Evolutionary conservation across 306 rosid genomes (phyloP).

Genomic region (Urtica urens): DNA sequence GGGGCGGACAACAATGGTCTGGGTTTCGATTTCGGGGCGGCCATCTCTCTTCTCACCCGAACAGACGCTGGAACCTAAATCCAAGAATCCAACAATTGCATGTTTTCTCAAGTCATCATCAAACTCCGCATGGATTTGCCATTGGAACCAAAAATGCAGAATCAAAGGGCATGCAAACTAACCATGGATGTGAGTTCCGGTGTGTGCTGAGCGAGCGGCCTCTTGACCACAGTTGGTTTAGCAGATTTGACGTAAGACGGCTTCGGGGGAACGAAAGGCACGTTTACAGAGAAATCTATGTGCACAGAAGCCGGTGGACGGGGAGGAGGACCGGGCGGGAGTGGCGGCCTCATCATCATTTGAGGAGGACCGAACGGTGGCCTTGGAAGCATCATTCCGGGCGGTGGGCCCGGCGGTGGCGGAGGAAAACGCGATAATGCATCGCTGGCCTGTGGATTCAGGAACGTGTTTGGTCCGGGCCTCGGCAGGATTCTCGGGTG

Average conservation of each 20-base stretch:
- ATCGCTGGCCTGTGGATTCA: slow-evolving; percentile 61
- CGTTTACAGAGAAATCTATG: slow-evolving; percentile 36
- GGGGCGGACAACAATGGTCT: slow-evolving; percentile 38
- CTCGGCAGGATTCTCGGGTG: slow-evolving; percentile 44
- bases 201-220: slow-evolving; percentile 98
- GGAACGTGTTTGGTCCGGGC: slow-evolving; percentile 50
- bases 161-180: slow-evolving; percentile 19
- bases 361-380: slow-evolving; percentile 94
- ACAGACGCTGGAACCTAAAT: slow-evolving; percentile 85
- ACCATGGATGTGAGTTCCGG: slow-evolving; percentile 99
- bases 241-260: slow-evolving; percentile 96
- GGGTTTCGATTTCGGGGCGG: slow-evolving; percentile 49
- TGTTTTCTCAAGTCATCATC: not conserved
- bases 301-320: too few species aligned
- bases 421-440: slow-evolving; percentile 61
- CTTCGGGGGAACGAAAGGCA: slow-evolving; percentile 47
- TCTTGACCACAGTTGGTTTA: slow-evolving; percentile 92
- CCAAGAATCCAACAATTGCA: slow-evolving; percentile 16
- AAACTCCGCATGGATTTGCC: not conserved
- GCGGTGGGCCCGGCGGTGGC: slow-evolving; percentile 76
- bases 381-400: slow-evolving; percentile 81
- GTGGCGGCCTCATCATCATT: slow-evolving; percentile 98
- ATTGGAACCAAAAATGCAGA: not conserved
- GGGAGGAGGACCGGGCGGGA: slow-evolving; percentile 99
- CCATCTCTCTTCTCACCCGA: slow-evolving; percentile 79